Evolutionary conservation across 495 filamentous ascomycete genomes (phyloP).

Genomic region (Talaromyces trachyspermus): DNA sequence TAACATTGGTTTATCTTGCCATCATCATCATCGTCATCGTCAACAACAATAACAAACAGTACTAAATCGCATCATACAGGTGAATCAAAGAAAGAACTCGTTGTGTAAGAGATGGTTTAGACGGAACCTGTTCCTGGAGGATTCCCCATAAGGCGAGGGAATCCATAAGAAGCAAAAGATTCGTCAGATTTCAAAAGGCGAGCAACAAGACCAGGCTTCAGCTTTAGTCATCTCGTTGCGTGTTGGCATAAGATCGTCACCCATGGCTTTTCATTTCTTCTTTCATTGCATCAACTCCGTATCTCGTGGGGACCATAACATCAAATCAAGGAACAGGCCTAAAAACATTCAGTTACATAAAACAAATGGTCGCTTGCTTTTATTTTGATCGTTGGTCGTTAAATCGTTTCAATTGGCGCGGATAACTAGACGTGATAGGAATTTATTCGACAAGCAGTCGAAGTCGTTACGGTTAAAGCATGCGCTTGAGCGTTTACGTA

Average conservation of each 20-base stretch:
- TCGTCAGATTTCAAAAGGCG: no score
- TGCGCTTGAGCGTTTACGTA: conserved; percentile 47
- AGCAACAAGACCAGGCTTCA: no score
- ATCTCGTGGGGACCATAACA: conserved; percentile 5
- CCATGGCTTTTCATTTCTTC: background rate
- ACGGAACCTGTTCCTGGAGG: no score
- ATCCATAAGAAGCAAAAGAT: no score
- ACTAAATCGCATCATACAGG: conserved; percentile 2
- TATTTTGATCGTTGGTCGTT: conserved; percentile 26
- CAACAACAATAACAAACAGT: conserved; percentile 7
- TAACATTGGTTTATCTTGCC: conserved; percentile 6
- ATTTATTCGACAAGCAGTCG: conserved; percentile 90
- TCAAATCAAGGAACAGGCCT: background rate
- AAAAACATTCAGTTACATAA: conserved; percentile 5
- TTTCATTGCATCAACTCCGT: conserved; percentile 4
- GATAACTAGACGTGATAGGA: conserved; percentile 87
- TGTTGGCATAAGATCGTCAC: conserved; percentile 4
- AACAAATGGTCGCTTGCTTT: conserved; percentile 3
- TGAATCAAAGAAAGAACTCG: no score
- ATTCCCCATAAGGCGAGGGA: no score
- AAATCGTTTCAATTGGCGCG: conserved; percentile 63
- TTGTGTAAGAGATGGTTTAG: no score
- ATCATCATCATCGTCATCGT: conserved; percentile 37
- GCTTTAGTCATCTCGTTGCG: background rate
- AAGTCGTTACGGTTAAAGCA: conserved; percentile 86